These are phyloP conservation scores for Diutina siamensis DNA, from an alignment of 1,139 yeast species.

Conservation along the genomic window DNA sequence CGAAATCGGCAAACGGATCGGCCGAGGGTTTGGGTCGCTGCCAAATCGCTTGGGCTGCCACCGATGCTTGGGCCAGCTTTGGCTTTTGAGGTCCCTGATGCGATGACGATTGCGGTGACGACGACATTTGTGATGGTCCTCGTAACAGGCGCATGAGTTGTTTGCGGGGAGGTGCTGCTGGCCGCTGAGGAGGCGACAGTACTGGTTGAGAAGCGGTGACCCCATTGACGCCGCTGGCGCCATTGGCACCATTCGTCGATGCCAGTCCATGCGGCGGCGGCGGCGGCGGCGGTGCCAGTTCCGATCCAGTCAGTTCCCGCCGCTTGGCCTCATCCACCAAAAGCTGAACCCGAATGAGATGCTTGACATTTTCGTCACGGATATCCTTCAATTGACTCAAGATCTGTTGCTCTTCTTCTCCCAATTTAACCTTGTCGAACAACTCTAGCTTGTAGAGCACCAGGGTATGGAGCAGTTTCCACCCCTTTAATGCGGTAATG, in stretches of 20 bases:
- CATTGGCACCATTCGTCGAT: not conserved
- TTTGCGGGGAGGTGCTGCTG: not conserved
- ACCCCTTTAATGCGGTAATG: constrained; percentile 53
- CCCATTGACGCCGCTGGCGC: not conserved
- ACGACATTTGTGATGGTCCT: not conserved
- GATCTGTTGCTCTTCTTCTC: constrained; percentile 31
- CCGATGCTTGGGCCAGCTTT: constrained; percentile 9
- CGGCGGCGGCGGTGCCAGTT: constrained; percentile 5
- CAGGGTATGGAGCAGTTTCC: constrained; percentile 58
- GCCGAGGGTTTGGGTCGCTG: not conserved
- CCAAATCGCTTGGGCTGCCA: constrained; percentile 3
- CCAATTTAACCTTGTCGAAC: constrained; percentile 32
- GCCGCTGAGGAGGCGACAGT: not conserved
- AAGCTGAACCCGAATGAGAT: constrained; percentile 32
- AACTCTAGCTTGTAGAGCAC: constrained; percentile 43
- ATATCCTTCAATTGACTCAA: constrained; percentile 36
- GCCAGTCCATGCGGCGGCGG: too few species aligned
- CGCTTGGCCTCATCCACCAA: constrained; percentile 25
- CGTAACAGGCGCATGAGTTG: constrained; percentile 1
- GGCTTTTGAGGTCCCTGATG: constrained; percentile 10
- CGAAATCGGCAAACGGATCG: constrained; percentile 35
- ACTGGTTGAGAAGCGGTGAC: too few species aligned
- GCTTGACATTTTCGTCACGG: constrained; percentile 40
- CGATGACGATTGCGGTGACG: not conserved
- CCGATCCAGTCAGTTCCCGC: not conserved